Conservation (phyloP, 805 yeast species). For the Ogataea pini region DNA sequence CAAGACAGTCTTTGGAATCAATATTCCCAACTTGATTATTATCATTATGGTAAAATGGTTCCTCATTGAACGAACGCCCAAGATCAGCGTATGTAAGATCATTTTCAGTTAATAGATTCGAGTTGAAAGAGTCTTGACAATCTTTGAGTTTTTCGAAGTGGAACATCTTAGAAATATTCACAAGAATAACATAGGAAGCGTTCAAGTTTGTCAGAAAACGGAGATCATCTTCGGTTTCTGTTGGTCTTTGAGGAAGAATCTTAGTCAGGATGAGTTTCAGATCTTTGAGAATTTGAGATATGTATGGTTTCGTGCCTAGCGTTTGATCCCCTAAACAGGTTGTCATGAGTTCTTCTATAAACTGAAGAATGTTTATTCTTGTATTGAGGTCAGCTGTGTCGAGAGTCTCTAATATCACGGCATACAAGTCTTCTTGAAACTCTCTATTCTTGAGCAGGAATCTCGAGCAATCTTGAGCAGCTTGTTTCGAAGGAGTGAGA, state of each 20-base stretch:
- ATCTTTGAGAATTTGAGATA: slow-evolving; percentile 32
- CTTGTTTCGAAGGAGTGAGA: slow-evolving; percentile 62
- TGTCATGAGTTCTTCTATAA: slow-evolving; percentile 60
- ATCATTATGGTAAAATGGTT: slow-evolving; percentile 11
- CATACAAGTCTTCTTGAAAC: slow-evolving; percentile 65
- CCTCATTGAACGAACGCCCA: slow-evolving; percentile 37
- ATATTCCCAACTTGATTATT: neutral
- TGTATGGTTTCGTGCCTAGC: slow-evolving; percentile 19
- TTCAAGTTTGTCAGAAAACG: slow-evolving; percentile 33
- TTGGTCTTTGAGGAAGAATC: slow-evolving; percentile 37
- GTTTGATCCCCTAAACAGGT: slow-evolving; percentile 32
- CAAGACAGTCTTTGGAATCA: slow-evolving; percentile 3
- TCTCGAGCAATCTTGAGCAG: slow-evolving; percentile 51
- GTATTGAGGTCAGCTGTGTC: slow-evolving; percentile 56
- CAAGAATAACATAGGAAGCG: slow-evolving; percentile 28
- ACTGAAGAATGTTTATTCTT: slow-evolving; percentile 66
- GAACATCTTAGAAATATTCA: slow-evolving; percentile 27
- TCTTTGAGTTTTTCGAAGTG: slow-evolving; percentile 22
- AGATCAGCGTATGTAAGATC: slow-evolving; percentile 37
- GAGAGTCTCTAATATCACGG: slow-evolving; percentile 63
- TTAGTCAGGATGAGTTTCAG: slow-evolving; percentile 35
- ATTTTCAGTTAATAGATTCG: slow-evolving; percentile 36
- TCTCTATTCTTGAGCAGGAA: slow-evolving; percentile 60
- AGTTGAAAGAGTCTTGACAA: slow-evolving; percentile 33
- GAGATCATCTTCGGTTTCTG: slow-evolving; percentile 14